Percentiles rank a stretch among this genome's conserved stretches.
These are phyloP conservation scores for Daldinia decipiens DNA, from an alignment of 495 filamentous ascomycete genomes.

Conservation along the genomic window DNA sequence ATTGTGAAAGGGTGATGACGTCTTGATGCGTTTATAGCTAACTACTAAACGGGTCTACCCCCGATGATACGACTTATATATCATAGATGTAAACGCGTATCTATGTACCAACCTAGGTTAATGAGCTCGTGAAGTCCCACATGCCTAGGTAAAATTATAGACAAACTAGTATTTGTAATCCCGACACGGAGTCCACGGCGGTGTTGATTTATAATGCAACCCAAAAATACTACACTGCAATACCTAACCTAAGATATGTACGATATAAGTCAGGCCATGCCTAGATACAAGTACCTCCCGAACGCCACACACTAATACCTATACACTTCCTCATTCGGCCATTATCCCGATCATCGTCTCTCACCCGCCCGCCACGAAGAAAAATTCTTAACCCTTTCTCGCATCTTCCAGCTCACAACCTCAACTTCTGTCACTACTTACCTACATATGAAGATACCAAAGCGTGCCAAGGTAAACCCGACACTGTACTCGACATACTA, in stretches of 20 bases:
- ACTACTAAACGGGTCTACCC: conserved; percentile 6
- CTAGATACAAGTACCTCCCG: not conserved
- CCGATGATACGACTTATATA: not conserved
- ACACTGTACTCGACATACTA: too few species aligned
- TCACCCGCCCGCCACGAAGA: not conserved
- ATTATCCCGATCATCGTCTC: not conserved
- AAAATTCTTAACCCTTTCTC: not conserved
- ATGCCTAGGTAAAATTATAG: conserved; percentile 24
- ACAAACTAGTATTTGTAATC: not conserved
- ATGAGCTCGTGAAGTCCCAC: conserved; percentile 21
- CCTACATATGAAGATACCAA: too few species aligned
- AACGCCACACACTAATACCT: not conserved
- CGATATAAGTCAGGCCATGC: not conserved
- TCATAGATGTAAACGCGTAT: not conserved
- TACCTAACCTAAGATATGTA: not conserved
- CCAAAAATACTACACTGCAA: not conserved
- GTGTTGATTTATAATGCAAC: conserved; percentile 11
- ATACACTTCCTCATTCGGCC: not conserved
- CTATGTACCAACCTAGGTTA: conserved; percentile 3
- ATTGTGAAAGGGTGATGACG: conserved; percentile 5
- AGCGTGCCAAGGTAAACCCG: too few species aligned
- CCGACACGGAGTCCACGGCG: not conserved
- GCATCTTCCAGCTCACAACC: not conserved
- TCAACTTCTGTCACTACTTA: too few species aligned
- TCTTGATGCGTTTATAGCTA: conserved; percentile 2